phyloP scores from a whole-genome alignment of 106 monocot genomes.

The Amphibolis antarctica region DNA sequence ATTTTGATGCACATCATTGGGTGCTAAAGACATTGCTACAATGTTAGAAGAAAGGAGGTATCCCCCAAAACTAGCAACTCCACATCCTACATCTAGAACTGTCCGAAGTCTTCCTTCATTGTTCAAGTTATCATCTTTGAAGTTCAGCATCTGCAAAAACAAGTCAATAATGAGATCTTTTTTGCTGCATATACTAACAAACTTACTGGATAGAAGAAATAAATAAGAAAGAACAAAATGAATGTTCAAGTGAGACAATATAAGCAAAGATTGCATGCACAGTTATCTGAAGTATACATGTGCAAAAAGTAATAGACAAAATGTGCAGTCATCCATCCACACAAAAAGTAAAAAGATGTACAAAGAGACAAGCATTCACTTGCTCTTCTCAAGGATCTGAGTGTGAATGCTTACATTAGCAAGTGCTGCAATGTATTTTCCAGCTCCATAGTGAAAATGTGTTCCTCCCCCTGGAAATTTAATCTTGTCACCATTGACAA shows the following conservation, averaged over 20 bases:
- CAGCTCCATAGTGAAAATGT: conserved; percentile 88
- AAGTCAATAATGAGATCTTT: conserved; percentile 8
- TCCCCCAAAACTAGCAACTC: conserved; percentile 90
- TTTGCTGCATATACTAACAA: not conserved
- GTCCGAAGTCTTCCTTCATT: conserved; percentile 67
- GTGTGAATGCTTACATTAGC: conserved; percentile 46
- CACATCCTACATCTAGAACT: conserved; percentile 89
- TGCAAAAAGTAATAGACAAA: not conserved
- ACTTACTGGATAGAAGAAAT: not conserved
- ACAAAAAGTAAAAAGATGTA: not conserved
- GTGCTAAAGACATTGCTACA: conserved; percentile 83
- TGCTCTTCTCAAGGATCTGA: not conserved
- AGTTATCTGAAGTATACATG: too few relatives aligned
- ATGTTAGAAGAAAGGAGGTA: conserved; percentile 80
- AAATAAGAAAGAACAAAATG: not conserved
- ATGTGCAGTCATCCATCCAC: not conserved
- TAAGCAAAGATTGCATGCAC: not conserved
- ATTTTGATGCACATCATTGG: conserved; percentile 93
- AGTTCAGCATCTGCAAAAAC: conserved; percentile 65
- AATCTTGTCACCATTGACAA: conserved; percentile 79
- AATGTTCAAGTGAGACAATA: not conserved
- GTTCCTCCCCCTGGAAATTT: conserved; percentile 84
- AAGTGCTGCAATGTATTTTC: conserved; percentile 64
- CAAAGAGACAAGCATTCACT: not conserved
- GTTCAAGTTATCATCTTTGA: conserved; percentile 52